Evolutionary conservation across 2,329 filamentous ascomycete species (phyloP).

Genomic region (Pseudogymnoascus sp.): DNA sequence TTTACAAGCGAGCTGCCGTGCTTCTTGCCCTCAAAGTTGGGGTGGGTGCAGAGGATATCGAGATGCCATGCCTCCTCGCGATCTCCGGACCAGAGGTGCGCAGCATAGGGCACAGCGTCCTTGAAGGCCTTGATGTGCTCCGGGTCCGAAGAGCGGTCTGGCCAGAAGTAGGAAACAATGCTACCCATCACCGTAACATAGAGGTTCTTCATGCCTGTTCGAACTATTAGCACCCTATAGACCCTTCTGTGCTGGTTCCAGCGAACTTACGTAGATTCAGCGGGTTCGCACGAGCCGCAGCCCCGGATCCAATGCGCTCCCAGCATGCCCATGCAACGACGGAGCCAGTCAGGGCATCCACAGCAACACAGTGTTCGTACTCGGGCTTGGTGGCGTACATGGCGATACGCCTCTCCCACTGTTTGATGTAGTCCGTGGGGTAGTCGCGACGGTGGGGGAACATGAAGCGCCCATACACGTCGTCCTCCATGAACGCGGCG

Average conservation of each 20-base stretch:
- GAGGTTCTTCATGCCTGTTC: background rate
- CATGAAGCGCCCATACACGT: slow-evolving; percentile 29
- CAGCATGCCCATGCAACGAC: slow-evolving; percentile 24
- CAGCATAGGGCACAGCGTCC: slow-evolving; percentile 18
- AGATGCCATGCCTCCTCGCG: slow-evolving; percentile 34
- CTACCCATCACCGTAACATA: slow-evolving; percentile 12
- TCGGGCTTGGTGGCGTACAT: slow-evolving; percentile 20
- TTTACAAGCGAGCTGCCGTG: slow-evolving; percentile 33
- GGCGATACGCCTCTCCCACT: slow-evolving; percentile 28
- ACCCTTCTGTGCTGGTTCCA: slow-evolving; percentile 13
- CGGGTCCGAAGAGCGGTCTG: slow-evolving; percentile 21
- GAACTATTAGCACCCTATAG: slow-evolving; percentile 14
- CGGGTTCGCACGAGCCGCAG: background rate
- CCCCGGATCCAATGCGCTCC: slow-evolving; percentile 16
- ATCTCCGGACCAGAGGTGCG: slow-evolving; percentile 25
- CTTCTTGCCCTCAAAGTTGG: slow-evolving; percentile 32
- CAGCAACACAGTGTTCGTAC: slow-evolving; percentile 24
- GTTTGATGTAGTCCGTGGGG: slow-evolving; percentile 27
- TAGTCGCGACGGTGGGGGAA: slow-evolving; percentile 29
- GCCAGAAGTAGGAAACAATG: slow-evolving; percentile 15
- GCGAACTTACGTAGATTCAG: slow-evolving; percentile 3
- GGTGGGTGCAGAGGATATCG: slow-evolving; percentile 32
- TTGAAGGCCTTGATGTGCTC: slow-evolving; percentile 18
- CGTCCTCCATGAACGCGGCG: slow-evolving; percentile 30
- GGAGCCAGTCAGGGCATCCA: slow-evolving; percentile 16